Base-by-base conservation (phyloP, 75 land plant genomes). In the Picea glauca region DNA sequence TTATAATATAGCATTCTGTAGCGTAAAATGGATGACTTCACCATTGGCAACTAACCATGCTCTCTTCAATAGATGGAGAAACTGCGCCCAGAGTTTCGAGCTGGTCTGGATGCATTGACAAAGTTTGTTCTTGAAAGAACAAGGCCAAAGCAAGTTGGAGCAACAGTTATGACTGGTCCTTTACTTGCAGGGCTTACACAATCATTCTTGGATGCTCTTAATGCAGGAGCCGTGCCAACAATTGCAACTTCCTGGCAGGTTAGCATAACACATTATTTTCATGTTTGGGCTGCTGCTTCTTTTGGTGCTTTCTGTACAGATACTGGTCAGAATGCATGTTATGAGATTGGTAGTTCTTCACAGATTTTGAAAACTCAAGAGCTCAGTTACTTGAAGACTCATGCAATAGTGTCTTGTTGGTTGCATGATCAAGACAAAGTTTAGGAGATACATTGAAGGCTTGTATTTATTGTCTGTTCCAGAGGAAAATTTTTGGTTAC, bases 221-320 rank as follows among this genome's bases (percentile, higher is more conserved):
- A 97, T 84, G 94, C 92, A 31, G 99, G 99, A 77, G 99, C 99
- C 76, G 99, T 97, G n/a, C 98, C 99, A 32, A 93, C 98, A 50
- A 95, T 97, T 65, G 86, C 96, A 9, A 93, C 98, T 15, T 97
- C 99, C 20, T 97, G 99, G 99, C 99, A 97, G 98, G 99, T 97
- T n/a, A 64, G 76, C 40, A 56, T 3, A 70, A n/a, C 12, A 4
- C 0, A 11, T 43, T 38, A 70, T 18, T 62, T 60, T 76, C 32
- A 56, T 56, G 31, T 26, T 8, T 61, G 31, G 21, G 14, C 13
- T 77, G 20, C 23, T 62, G 58, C 4, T 62, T 74, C 54, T 33
- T 15, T 76, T 81, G 40, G 56, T 13, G 35, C 58, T n/a, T 64
- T 57, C 15, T 30, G 46, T 43, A 31, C 26, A 33, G 46, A 46